A percentile compares a stretch with the other conserved stretches of the same genome.
These are phyloP conservation scores for Carnegiea gigantea DNA, from an alignment of 179 eudicot genomes.

Conservation along the genomic window DNA sequence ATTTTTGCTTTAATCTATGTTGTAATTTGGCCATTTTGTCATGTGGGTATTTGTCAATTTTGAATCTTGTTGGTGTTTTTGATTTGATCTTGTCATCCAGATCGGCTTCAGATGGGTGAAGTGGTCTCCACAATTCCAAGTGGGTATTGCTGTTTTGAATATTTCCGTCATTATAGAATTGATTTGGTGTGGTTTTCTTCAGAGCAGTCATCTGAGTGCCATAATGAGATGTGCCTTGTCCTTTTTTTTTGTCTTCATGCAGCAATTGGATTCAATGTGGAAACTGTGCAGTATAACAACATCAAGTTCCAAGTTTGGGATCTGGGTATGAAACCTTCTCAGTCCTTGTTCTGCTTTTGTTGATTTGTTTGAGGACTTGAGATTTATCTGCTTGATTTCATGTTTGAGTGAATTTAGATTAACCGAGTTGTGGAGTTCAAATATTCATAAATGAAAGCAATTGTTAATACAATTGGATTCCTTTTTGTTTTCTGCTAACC, in stretches of 20 bases:
- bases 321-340: constrained; percentile 62
- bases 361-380: constrained; percentile 3
- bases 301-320: constrained; percentile 99
- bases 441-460: background rate
- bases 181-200: background rate
- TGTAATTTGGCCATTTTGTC: constrained; percentile 15
- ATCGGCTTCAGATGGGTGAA: constrained; percentile 99
- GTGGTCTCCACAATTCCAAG: constrained; percentile 99
- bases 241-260: constrained; percentile 33
- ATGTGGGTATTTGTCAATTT: constrained; percentile 30
- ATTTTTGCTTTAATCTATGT: constrained; percentile 15
- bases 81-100: constrained; percentile 44
- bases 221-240: constrained; percentile 11
- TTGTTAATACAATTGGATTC: too few relatives aligned
- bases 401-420: background rate
- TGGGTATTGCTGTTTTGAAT: constrained; percentile 43
- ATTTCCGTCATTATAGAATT: constrained; percentile 11
- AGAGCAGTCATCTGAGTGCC: background rate
- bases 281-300: constrained; percentile 96
- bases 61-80: constrained; percentile 18
- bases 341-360: background rate
- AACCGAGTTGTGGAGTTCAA: background rate
- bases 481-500: background rate
- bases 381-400: constrained; percentile 1
- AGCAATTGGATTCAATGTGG: constrained; percentile 99